Percentiles rank a stretch among this genome's conserved stretches.
Evolutionary conservation across 2,329 filamentous ascomycete species (phyloP).

Genomic region (Colletotrichum abscissum): DNA sequence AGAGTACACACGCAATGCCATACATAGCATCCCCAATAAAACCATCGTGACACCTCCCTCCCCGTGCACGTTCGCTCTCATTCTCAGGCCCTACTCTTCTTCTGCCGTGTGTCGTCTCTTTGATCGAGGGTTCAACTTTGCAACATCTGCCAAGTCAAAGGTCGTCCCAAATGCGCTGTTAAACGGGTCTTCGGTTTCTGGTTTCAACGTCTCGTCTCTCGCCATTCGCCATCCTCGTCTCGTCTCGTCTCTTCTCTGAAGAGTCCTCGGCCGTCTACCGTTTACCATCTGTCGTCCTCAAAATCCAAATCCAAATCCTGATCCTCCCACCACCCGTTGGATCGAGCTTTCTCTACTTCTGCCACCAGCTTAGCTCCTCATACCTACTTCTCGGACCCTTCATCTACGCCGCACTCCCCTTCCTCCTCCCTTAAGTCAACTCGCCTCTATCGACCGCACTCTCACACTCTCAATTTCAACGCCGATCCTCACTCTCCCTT

Average conservation of each 20-base stretch:
- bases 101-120: conserved; percentile 22
- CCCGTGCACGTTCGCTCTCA: not conserved
- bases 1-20: conserved; percentile 5
- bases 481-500: conserved; percentile 13
- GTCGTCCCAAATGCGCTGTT: conserved; percentile 23
- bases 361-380: not conserved
- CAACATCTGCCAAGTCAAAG: conserved; percentile 27
- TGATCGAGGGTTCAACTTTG: conserved; percentile 17
- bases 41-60: conserved; percentile 33
- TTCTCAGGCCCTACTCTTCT: not conserved
- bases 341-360: conserved; percentile 8
- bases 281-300: not conserved
- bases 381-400: conserved; percentile 10
- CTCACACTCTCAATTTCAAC: not conserved
- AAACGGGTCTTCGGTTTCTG: conserved; percentile 9
- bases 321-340: conserved; percentile 1
- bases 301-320: not conserved
- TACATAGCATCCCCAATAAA: conserved; percentile 28
- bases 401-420: conserved; percentile 9
- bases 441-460: not conserved
- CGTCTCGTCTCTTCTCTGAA: conserved; percentile 1
- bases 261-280: not conserved
- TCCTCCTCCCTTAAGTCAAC: not conserved
- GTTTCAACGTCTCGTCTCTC: conserved; percentile 24
- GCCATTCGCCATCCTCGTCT: conserved; percentile 19